These are phyloP conservation scores for Neurospora africana DNA, from an alignment of 495 filamentous ascomycete species.

Conservation along the genomic window DNA sequence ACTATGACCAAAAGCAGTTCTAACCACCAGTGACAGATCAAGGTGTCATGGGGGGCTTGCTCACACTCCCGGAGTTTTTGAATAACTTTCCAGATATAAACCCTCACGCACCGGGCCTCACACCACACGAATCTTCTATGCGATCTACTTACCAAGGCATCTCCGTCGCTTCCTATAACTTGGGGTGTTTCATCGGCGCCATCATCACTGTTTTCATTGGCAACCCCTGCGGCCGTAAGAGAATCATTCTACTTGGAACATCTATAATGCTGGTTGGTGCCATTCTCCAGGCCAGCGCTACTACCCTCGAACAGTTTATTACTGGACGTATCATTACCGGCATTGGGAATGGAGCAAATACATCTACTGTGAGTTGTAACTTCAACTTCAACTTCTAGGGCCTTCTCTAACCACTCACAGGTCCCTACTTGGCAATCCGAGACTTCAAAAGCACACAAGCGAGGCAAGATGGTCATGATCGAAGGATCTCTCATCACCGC, in stretches of 20 bases:
- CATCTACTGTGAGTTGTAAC: slow-evolving; percentile 20
- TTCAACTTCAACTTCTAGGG: background rate
- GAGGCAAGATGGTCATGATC: slow-evolving; percentile 73
- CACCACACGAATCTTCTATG: slow-evolving; percentile 18
- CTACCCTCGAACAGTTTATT: slow-evolving; percentile 43
- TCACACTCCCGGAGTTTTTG: slow-evolving; percentile 44
- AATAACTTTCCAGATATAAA: slow-evolving; percentile 48
- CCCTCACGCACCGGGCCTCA: slow-evolving; percentile 25
- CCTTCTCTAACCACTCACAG: slow-evolving; percentile 40
- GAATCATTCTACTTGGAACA: slow-evolving; percentile 60
- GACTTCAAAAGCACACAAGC: slow-evolving; percentile 60
- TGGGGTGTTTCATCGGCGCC: slow-evolving; percentile 68
- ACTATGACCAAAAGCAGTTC: background rate
- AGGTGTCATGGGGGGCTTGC: slow-evolving; percentile 51
- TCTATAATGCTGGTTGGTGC: slow-evolving; percentile 63
- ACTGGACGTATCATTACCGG: slow-evolving; percentile 49
- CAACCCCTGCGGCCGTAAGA: slow-evolving; percentile 57
- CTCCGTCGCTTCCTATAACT: slow-evolving; percentile 43
- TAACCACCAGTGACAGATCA: slow-evolving; percentile 18
- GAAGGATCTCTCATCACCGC: slow-evolving; percentile 62
- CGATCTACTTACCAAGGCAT: slow-evolving; percentile 49
- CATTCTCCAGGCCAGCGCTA: slow-evolving; percentile 49
- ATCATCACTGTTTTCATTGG: slow-evolving; percentile 61
- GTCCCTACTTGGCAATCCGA: slow-evolving; percentile 75
- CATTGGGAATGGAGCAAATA: slow-evolving; percentile 31